These are phyloP conservation scores for Spathaspora passalidarum DNA, from an alignment of 805 yeast species.

Conservation along the genomic window DNA sequence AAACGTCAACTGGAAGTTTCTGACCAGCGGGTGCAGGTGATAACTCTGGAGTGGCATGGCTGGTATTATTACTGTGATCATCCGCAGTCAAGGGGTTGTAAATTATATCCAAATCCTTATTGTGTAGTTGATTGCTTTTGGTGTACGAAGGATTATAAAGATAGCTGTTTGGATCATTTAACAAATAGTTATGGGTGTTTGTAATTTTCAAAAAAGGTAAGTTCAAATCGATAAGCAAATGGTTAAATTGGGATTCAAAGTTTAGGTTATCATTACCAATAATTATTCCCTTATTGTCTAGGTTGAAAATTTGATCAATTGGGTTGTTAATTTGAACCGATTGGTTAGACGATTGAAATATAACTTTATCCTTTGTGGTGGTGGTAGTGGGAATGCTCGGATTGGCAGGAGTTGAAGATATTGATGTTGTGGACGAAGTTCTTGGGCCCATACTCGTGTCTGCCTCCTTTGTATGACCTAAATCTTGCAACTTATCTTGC, in stretches of 20 bases:
- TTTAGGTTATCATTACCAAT: constrained; percentile 45
- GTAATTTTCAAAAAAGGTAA: constrained; percentile 43
- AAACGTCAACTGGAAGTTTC: constrained; percentile 37
- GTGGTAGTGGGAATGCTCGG: constrained; percentile 6
- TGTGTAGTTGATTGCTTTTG: constrained; percentile 33
- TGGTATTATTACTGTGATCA: constrained; percentile 10
- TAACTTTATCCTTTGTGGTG: constrained; percentile 10
- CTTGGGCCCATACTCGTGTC: background rate
- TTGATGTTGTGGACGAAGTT: background rate
- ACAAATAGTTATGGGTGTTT: constrained; percentile 39
- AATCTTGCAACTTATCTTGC: constrained; percentile 21
- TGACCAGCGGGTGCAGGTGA: background rate
- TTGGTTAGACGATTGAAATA: constrained; percentile 10
- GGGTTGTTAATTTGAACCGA: constrained; percentile 35
- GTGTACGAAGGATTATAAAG: constrained; percentile 38
- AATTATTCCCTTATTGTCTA: constrained; percentile 40
- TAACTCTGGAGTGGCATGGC: background rate
- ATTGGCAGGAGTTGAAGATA: constrained; percentile 1
- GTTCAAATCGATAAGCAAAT: constrained; percentile 39
- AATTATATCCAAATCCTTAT: constrained; percentile 34
- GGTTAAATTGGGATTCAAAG: constrained; percentile 45
- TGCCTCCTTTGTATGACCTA: background rate
- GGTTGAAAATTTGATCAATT: constrained; percentile 43
- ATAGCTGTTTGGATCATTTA: constrained; percentile 42
- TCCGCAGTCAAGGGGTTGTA: constrained; percentile 40